Base-by-base conservation (phyloP, 805 yeast species). In the Ascoidea rubescens region DNA sequence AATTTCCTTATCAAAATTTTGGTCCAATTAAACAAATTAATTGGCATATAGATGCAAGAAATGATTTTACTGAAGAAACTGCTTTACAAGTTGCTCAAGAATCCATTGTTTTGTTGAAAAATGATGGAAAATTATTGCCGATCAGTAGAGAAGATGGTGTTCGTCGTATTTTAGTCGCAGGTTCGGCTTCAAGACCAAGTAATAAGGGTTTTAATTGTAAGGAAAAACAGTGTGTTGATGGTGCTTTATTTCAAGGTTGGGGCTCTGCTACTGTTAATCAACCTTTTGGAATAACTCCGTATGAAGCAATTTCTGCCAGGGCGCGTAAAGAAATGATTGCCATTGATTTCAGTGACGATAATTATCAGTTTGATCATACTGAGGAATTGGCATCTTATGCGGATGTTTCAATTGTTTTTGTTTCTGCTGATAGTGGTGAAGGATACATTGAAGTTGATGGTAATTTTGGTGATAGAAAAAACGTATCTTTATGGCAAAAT, bases 251-350 rank as follows among this genome's bases (percentile, higher is more conserved):
- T 42, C 69, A 75, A 33, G 85, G 85, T 12, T 78, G 85, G 81
- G 87, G 86, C 0, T 79, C 85, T 4, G 79, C 83, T 0, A 69
- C 80, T 8, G 81, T 74, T 14, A 73, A 71, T 56, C 73, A 77
- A 47, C 80, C 82, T 2, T 77, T 67, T 59, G 75, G 78, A 4
- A 68, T 77, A n/a, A 73, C 83, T 0, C 84, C 85, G 0, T 70
- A 70, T 53, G 82, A 78, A 59, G 82, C 79, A 1, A 72, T 80
- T 45, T 67, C 73, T 4, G 64, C 65, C 42, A 68, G 69, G 53
- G 82, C 82, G 1, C 63, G 69, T 42, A 70, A 67, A 44, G 62
- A 67, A 49, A 76, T 74, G 6, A 73, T 76, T 59, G 64, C 67
- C 4, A 69, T 75, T 5, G 78, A 77, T 54, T 71, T 62, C 52